Base-by-base conservation (phyloP, 805 yeast genomes). In the Debaryomyces hansenii region DNA sequence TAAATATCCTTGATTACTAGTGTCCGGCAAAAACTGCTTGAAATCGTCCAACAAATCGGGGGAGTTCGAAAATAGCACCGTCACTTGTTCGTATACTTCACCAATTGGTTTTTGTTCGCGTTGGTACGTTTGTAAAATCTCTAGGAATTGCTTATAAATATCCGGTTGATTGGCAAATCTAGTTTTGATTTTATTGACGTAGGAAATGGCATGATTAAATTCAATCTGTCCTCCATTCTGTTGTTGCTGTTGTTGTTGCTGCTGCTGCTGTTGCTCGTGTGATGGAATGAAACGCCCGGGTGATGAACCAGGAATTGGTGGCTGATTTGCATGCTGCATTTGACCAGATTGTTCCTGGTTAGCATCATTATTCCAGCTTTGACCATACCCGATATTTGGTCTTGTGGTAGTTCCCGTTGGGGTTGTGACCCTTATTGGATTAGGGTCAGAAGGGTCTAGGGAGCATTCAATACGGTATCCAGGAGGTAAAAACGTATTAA, bases 391-490 rank as follows among this genome's bases (percentile, higher is more conserved):
- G 18, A 79, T 75, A 54, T 80, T 84, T n/a, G 84, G 84, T 50
- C 86, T 74, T 10, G 84, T 81, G 3, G 91, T 83, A 14, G 94
- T 85, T 2, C 98, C 98, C 70, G 87, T 80, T 2, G 99, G 99
- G 0, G 99, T 94, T 2, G 97, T 90, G 12, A 94, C 98, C 48
- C 90, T 80, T 51, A 94, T 90, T 16, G 97, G 95, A 55, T 87
- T 85, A 12, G 96, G 95, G 62, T 92, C 97, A 34, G 86, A 74
- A 6, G 97, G 94, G 62, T 90, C 94, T 45, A 77, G 63, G 0
- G 97, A 87, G 68, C 98, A 94, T 64, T 89, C 96, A 54, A 94
- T 91, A 53, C 87, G 76, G 69, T 90, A 94, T 2, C 99, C 99
- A 18, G 96, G 96, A 1, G 99, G 99, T 55, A 94, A 75, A 63